Conservation (phyloP, 306 rosid species). For the Astragalus glycyphyllos region DNA sequence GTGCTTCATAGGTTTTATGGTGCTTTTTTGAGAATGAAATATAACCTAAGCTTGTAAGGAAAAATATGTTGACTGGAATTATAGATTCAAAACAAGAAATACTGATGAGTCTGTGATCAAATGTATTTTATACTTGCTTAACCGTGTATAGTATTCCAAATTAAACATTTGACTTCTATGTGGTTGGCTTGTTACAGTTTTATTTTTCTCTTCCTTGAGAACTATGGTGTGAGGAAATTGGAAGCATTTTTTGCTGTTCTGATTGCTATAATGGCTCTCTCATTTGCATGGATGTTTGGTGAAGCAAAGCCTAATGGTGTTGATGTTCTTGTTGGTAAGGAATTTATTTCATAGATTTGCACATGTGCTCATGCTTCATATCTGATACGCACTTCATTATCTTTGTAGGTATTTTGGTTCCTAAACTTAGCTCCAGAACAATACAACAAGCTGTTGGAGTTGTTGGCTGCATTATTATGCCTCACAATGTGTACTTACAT, state of each 20-base stretch:
- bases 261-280: slow-evolving; percentile 81
- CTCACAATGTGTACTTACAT: slow-evolving; percentile 94
- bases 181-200: slow-evolving; percentile 62
- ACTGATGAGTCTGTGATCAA: not conserved
- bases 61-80: not conserved
- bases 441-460: slow-evolving; percentile 94
- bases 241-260: slow-evolving; percentile 95
- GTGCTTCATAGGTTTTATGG: not conserved
- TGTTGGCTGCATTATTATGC: slow-evolving; percentile 98
- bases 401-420: slow-evolving; percentile 79
- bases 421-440: slow-evolving; percentile 90
- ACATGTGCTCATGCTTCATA: slow-evolving; percentile 13
- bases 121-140: slow-evolving; percentile 8
- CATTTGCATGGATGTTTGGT: slow-evolving; percentile 99
- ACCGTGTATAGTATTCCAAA: slow-evolving; percentile 4
- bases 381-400: slow-evolving; percentile 37
- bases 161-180: slow-evolving; percentile 27
- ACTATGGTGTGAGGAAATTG: slow-evolving; percentile 94
- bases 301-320: slow-evolving; percentile 80
- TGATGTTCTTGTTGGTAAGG: slow-evolving; percentile 85
- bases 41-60: not conserved
- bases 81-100: slow-evolving; percentile 9
- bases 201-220: slow-evolving; percentile 90
- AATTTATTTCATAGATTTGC: slow-evolving; percentile 24
- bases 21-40: not conserved